phyloP scores from a whole-genome alignment of 192 early-diverging fungal genomes.

The Mortierella claussenii region DNA sequence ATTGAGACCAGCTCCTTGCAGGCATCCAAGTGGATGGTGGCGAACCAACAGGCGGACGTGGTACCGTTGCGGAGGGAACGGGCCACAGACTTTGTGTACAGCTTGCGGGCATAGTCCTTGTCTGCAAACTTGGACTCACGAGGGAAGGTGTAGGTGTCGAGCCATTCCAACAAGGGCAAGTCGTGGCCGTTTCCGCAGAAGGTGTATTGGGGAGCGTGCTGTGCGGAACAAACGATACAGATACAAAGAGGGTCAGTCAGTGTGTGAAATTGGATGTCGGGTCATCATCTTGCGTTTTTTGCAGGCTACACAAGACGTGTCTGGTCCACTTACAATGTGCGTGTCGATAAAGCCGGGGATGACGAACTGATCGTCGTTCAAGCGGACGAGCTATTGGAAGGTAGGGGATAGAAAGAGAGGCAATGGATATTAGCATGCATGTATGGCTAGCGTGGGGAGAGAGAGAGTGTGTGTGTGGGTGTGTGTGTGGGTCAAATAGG shows the following conservation, averaged over 20 bases:
- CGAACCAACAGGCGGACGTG: constrained; percentile 93
- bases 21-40: constrained; percentile 86
- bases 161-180: constrained; percentile 90
- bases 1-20: constrained; percentile 79
- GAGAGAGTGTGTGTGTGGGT: no score
- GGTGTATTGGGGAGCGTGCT: constrained; percentile 92
- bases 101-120: constrained; percentile 68
- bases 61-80: constrained; percentile 84
- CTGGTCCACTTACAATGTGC: constrained; percentile 71
- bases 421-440: no score
- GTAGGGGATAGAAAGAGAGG: not conserved
- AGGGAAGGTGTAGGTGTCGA: constrained; percentile 92
- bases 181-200: constrained; percentile 92
- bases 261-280: no score
- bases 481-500: constrained; percentile 41
- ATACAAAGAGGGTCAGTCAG: constrained; percentile 1
- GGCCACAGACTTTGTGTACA: constrained; percentile 76
- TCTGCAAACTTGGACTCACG: constrained; percentile 80
- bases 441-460: not conserved
- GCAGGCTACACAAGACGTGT: not conserved
- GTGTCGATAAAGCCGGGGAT: constrained; percentile 94
- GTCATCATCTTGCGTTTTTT: not conserved
- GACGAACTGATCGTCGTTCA: constrained; percentile 75
- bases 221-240: not conserved
- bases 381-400: constrained; percentile 11